Base-by-base conservation (phyloP, 352 stramenopile genomes). In the Globisporangium nunn region DNA sequence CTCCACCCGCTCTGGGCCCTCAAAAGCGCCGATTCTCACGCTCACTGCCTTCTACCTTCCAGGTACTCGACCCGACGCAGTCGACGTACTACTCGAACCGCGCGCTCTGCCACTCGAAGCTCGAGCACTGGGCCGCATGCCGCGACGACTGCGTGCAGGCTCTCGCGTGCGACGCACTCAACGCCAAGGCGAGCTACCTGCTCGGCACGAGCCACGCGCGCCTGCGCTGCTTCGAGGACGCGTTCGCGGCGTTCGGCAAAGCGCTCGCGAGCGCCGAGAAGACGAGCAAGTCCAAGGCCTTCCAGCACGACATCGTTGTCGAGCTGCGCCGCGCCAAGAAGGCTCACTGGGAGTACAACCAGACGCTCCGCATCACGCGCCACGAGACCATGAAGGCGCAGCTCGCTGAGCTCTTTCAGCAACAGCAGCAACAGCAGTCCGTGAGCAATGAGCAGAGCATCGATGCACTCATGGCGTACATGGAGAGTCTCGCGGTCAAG, bases 1-100 rank as follows among this genome's bases (percentile, higher is more conserved):
- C 23, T 23, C 23, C 23, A 23, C 23, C 23, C 23, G 23, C 23
- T 23, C 23, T 23, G 23, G 23, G 23, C 23, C 23, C 23, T 23
- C 23, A 23, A 23, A 23, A 23, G 23, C 23, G 23, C 23, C 23
- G 23, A 23, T 23, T 23, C 23, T 23, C 23, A 23, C 23, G 23
- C 23, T 23, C 23, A 23, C 23, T 23, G 23, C 23, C 23, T 23
- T 23, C 23, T 29, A 12, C 23, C 28, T 15, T 41, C 10, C 29
- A 88, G 78, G 76, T 82, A 35, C 58, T 93, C 48, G 57, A 78
- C 17, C 78, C 80, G 30, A 66, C 55, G 8, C 71, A 82, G 45
- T 76, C 80, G 31, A 85, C 73, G 15, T 91, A 86, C 62, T 93
- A 88, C 61, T 90, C 83, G 7, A 93, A 93, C 60, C 80, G 83